These are phyloP conservation scores for Celoporthe dispersa DNA, from an alignment of 2,329 filamentous ascomycete genomes.

Conservation along the genomic window DNA sequence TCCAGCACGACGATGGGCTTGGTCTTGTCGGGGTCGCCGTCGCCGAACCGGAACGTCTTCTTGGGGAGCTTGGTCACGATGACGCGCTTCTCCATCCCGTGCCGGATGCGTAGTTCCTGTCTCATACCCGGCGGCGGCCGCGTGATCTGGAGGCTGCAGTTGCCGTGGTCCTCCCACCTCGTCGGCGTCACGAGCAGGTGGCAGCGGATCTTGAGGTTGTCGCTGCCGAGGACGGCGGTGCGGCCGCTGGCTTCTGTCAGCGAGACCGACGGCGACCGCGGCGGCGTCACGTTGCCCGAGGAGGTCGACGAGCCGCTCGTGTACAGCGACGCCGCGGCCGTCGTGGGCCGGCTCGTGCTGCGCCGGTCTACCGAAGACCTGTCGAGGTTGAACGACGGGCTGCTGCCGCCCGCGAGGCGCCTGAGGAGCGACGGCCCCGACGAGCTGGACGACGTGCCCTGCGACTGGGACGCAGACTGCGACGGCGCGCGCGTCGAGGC, in stretches of 20 bases:
- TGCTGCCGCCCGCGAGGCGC: constrained; percentile 72
- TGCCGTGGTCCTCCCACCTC: constrained; percentile 92
- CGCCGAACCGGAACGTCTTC: constrained; percentile 40
- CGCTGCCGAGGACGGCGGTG: constrained; percentile 65
- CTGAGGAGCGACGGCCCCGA: constrained; percentile 79
- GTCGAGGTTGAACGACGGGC: constrained; percentile 78
- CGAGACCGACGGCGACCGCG: constrained; percentile 62
- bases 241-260: constrained; percentile 55
- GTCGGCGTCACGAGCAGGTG: constrained; percentile 76
- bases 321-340: constrained; percentile 64
- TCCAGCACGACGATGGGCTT: constrained; percentile 73
- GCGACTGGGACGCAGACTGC: constrained; percentile 69
- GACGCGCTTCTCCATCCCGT: constrained; percentile 82
- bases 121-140: constrained; percentile 68
- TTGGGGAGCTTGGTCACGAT: constrained; percentile 75
- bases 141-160: constrained; percentile 81
- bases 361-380: constrained; percentile 71
- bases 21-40: constrained; percentile 49
- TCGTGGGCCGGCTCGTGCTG: constrained; percentile 48
- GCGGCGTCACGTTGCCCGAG: constrained; percentile 51
- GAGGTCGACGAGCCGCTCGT: constrained; percentile 62
- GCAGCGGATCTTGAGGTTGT: constrained; percentile 83
- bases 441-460: constrained; percentile 68
- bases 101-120: constrained; percentile 62
- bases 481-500: constrained; percentile 64